Evolutionary conservation across 164 flowering plant species (phyloP).

Genomic region (Piper betle): DNA sequence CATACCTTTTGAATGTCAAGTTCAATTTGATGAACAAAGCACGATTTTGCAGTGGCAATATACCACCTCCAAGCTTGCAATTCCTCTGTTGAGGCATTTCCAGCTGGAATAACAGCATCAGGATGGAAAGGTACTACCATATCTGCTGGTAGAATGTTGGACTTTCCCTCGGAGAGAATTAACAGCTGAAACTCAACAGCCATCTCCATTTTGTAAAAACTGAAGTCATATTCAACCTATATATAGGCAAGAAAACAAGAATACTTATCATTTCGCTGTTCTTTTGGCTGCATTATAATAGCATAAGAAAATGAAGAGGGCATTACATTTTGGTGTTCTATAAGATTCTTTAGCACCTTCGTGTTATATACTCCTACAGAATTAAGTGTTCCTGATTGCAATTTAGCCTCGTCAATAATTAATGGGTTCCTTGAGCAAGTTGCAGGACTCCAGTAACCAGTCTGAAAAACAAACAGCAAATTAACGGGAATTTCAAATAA

Average conservation of each 20-base stretch:
- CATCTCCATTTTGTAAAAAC: slow-evolving; percentile 85
- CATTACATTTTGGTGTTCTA: slow-evolving; percentile 70
- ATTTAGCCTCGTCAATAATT: slow-evolving; percentile 68
- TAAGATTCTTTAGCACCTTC: slow-evolving; percentile 46
- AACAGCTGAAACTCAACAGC: slow-evolving; percentile 63
- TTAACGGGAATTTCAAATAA: neutral
- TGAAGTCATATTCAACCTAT: slow-evolving; percentile 88
- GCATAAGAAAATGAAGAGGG: neutral
- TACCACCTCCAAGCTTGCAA: slow-evolving; percentile 89
- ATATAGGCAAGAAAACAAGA: neutral
- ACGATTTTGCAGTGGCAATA: slow-evolving; percentile 46
- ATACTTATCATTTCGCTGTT: neutral
- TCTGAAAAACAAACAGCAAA: slow-evolving; percentile 22
- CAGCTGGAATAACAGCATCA: slow-evolving; percentile 20
- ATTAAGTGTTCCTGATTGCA: slow-evolving; percentile 62
- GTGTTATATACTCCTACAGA: slow-evolving; percentile 63
- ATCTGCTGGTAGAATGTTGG: slow-evolving; percentile 84
- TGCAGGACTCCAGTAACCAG: slow-evolving; percentile 68
- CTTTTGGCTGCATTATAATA: no score
- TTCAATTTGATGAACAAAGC: slow-evolving; percentile 50
- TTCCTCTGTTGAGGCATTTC: slow-evolving; percentile 19
- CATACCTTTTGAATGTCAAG: slow-evolving; percentile 67
- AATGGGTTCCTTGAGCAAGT: slow-evolving; percentile 78
- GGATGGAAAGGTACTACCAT: slow-evolving; percentile 76
- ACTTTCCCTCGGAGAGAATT: slow-evolving; percentile 75